These are phyloP conservation scores for Laburnicola sp. DNA, from an alignment of 2,329 filamentous ascomycete genomes.

Conservation along the genomic window DNA sequence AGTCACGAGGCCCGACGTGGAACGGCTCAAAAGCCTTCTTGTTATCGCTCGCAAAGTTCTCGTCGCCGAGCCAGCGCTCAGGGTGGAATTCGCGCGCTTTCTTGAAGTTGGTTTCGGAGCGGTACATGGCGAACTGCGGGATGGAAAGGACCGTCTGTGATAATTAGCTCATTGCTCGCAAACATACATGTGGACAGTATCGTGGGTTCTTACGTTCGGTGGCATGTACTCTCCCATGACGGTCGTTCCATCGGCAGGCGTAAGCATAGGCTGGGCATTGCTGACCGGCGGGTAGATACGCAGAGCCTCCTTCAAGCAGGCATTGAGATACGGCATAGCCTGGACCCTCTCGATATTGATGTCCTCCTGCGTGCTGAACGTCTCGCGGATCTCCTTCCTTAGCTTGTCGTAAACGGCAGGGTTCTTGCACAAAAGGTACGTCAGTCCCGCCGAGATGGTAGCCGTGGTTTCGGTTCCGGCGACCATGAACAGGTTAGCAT, in stretches of 20 bases:
- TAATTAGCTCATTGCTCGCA: neutral
- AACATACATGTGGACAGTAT: too few species aligned
- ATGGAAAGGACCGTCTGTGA: neutral
- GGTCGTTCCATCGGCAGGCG: slow-evolving; percentile 41
- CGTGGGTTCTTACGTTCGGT: slow-evolving; percentile 19
- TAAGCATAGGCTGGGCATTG: slow-evolving; percentile 37
- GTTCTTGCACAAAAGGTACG: slow-evolving; percentile 41
- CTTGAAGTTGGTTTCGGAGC: slow-evolving; percentile 36
- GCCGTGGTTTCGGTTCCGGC: slow-evolving; percentile 54
- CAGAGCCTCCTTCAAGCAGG: slow-evolving; percentile 48
- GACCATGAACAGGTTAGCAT: slow-evolving; percentile 44
- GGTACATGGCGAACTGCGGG: slow-evolving; percentile 18
- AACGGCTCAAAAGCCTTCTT: slow-evolving; percentile 50
- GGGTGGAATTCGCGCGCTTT: slow-evolving; percentile 44
- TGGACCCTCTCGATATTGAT: slow-evolving; percentile 40
- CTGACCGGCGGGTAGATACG: slow-evolving; percentile 50
- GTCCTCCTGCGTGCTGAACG: slow-evolving; percentile 32
- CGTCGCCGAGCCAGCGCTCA: slow-evolving; percentile 46
- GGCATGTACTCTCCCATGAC: slow-evolving; percentile 46
- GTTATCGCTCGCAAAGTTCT: slow-evolving; percentile 31
- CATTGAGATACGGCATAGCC: slow-evolving; percentile 43
- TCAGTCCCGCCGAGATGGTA: slow-evolving; percentile 45
- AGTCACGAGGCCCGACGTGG: slow-evolving; percentile 48
- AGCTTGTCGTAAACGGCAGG: slow-evolving; percentile 30
- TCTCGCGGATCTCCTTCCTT: slow-evolving; percentile 31